Evolutionary conservation across 768 basidiomycete genomes (phyloP), one percentile per base, ranked within the genome.

Genomic region (Fibroporia radiculosa): DNA sequence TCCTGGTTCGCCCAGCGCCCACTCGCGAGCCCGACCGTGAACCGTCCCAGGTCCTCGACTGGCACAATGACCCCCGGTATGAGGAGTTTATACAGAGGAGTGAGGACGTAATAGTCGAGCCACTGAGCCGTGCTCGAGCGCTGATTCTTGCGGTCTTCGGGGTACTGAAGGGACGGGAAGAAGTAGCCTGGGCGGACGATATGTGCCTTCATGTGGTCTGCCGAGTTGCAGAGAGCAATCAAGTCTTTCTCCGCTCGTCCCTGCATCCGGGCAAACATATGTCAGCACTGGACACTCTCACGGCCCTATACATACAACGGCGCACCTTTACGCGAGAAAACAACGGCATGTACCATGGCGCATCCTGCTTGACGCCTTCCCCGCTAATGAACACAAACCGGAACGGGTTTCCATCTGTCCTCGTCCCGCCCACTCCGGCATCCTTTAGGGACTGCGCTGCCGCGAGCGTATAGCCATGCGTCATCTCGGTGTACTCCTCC

Each of bases 11-110:
- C 66, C 72, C 71, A 74, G 40, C 71, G 68, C 19, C 69, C 66
- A 51, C 70, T 73, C 18, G 71, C 72, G 35, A 72, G 64, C 52
- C 70, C 74, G 5, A 73, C 62, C 14, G 65, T 64, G 27, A 73
- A 72, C 54, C 66, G 70, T 37, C 68, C 68, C 25, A 73, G 56
- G 11, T 57, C 59, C 12, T 54, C 51, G 0, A 58, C 35, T 0
- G 57, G 58, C 1, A 53, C 50, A 27, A 55, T 51, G 4, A 37
- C 8, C 1, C 51, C 51, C 0, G 62, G 64, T 1, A 52, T 8
- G 12, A 63, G 4, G 6, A 40, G 44, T n/a, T 18, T 47, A 8
- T 58, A 8, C 0, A 57, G 16, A 1, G 63, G 59, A 0, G 36
- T 24, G 14, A 49, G 11, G 16, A 56, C 25, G n/a, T n/a, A n/a